Base-by-base conservation (phyloP, 2,329 filamentous ascomycete species). In the Ilyonectria mors-panacis region DNA sequence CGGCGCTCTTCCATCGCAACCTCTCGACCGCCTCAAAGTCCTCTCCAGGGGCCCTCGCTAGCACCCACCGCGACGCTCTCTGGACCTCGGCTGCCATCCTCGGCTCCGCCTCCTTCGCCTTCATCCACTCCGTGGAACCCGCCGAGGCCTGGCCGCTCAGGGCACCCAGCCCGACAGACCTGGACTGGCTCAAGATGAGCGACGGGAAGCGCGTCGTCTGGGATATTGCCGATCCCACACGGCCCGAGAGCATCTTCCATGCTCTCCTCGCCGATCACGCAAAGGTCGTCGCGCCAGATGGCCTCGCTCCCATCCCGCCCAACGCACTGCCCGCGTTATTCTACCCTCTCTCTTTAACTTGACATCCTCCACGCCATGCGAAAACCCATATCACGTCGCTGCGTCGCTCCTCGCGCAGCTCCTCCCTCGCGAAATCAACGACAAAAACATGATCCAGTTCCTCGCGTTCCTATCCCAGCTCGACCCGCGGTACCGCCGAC, bases 111-210 rank as follows among this genome's bases (percentile, higher is more conserved):
- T 78, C 83, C 9, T 84, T 87, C 65, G 82, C 82, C 37, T 81
- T 81, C 26, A 75, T 86, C 23, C 83, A 86, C 35, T 78, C 80
- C 1, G 66, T 73, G 0, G 77, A 79, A 0, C 79, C 86, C 0
- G 77, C 84, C 56, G 76, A 86, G 61, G 81, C 85, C 2, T 92
- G 89, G 89, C 89, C 89, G 0, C 78, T 92, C 2, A 85, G 81
- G 42, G 68, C 78, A 2, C 75, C 80, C 0, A 79, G 79, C 1
- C 73, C 55, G 0, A 51, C 78, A 1, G 87, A 90, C 67, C 79
- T 91, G 1, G 82, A 87, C 71, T 92, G 89, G 89, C 74, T 91
- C 2, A 85, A 81, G 56, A 83, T 91, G 75, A 84, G 81, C 64
- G 83, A 87, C 13, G 87, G 87, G 0, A 91, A 91, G 76, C 83